Conservation (phyloP, 108 stramenopile genomes). For the Cyclotella choctawhatcheeana region DNA sequence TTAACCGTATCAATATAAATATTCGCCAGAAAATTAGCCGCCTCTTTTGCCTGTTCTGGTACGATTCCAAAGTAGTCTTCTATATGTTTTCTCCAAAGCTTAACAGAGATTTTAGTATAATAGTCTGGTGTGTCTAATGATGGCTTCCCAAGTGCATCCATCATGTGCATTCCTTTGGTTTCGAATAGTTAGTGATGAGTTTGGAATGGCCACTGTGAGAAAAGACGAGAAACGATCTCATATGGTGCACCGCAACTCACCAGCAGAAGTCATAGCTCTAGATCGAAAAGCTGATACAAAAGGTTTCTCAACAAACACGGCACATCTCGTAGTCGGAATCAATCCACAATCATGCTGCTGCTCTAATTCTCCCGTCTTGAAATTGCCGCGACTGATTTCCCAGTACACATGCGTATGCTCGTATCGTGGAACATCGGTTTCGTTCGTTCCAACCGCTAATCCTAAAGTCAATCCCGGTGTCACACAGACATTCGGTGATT, state of each 20-base stretch:
- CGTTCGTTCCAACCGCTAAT: slow-evolving; percentile 61
- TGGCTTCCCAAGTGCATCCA: slow-evolving; percentile 40
- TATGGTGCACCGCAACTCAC: neutral
- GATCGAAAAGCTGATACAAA: slow-evolving; percentile 73
- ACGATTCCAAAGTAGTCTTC: slow-evolving; percentile 40
- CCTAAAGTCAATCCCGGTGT: slow-evolving; percentile 85
- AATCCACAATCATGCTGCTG: slow-evolving; percentile 51
- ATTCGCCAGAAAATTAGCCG: slow-evolving; percentile 35
- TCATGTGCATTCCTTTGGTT: slow-evolving; percentile 65
- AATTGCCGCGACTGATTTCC: slow-evolving; percentile 21
- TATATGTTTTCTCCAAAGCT: slow-evolving; percentile 32
- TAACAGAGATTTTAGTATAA: slow-evolving; percentile 3
- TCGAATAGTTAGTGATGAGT: too few relatives aligned
- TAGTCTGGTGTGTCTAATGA: slow-evolving; percentile 4
- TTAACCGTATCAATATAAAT: slow-evolving; percentile 43
- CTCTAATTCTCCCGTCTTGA: neutral
- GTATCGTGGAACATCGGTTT: slow-evolving; percentile 59
- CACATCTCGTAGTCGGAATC: slow-evolving; percentile 29
- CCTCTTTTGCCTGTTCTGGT: slow-evolving; percentile 35
- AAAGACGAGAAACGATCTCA: neutral
- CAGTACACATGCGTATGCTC: slow-evolving; percentile 56
- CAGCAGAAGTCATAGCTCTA: slow-evolving; percentile 75
- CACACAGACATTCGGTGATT: slow-evolving; percentile 64
- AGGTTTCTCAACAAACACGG: slow-evolving; percentile 53
- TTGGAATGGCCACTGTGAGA: too few relatives aligned